Percentiles rank a stretch among this genome's conserved stretches.
phyloP scores from a whole-genome alignment of 2,329 filamentous ascomycete species.

The Coniochaeta ligniaria region DNA sequence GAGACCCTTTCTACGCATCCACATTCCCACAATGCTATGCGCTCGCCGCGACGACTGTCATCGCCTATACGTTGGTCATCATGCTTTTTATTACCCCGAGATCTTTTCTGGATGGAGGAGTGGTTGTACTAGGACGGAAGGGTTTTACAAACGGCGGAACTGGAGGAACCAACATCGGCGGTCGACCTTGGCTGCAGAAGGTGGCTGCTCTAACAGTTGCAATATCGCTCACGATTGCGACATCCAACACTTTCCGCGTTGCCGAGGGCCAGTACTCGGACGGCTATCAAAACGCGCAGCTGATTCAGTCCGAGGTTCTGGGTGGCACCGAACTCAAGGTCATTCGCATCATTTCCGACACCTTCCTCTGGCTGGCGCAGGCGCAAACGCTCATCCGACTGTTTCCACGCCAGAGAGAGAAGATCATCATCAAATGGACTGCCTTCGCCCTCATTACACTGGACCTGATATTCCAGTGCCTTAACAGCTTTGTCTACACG shows the following conservation, averaged over 20 bases:
- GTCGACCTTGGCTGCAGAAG: constrained; percentile 89
- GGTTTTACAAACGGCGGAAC: constrained; percentile 81
- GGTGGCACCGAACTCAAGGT: constrained; percentile 80
- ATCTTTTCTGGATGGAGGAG: constrained; percentile 81
- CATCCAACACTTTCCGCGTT: constrained; percentile 81
- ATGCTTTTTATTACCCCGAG: constrained; percentile 94
- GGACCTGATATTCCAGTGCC: constrained; percentile 82
- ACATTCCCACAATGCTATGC: constrained; percentile 91
- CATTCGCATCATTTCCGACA: constrained; percentile 88
- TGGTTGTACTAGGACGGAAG: constrained; percentile 71
- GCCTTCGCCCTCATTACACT: constrained; percentile 89
- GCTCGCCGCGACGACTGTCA: constrained; percentile 82
- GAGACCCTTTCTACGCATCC: constrained; percentile 88
- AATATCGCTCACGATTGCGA: constrained; percentile 88
- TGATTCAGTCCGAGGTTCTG: constrained; percentile 72
- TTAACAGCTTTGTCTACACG: constrained; percentile 72
- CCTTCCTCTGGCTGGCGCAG: constrained; percentile 95
- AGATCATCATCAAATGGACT: constrained; percentile 98
- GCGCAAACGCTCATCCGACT: constrained; percentile 93
- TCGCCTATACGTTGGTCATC: constrained; percentile 86
- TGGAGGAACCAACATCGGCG: constrained; percentile 76
- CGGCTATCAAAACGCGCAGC: constrained; percentile 72
- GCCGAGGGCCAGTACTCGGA: constrained; percentile 73
- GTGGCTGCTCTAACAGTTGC: constrained; percentile 66
- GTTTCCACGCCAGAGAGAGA: constrained; percentile 94